Evolutionary conservation across 305 asterid species (phyloP).

Genomic region (Fraxinus ornus): DNA sequence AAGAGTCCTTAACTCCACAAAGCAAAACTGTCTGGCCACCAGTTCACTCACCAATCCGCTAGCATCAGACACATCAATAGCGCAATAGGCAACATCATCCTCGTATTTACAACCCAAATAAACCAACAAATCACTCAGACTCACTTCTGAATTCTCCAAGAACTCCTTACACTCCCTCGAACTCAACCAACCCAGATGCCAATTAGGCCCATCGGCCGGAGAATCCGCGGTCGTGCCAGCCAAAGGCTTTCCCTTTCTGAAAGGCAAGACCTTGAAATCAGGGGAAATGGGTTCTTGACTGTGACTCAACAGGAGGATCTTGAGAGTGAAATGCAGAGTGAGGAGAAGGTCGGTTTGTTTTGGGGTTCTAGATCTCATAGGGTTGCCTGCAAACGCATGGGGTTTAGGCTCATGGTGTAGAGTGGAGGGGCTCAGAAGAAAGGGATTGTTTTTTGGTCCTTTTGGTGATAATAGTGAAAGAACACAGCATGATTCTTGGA

Average conservation of each 20-base stretch:
- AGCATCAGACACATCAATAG: constrained; percentile 75
- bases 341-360: constrained; percentile 62
- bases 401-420: constrained; percentile 38
- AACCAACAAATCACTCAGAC: constrained; percentile 61
- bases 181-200: constrained; percentile 71
- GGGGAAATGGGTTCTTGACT: constrained; percentile 47
- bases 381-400: constrained; percentile 80
- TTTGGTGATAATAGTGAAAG: not conserved
- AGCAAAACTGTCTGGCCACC: constrained; percentile 63
- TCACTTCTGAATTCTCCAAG: constrained; percentile 56
- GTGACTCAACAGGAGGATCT: constrained; percentile 45
- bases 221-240: constrained; percentile 42
- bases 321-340: constrained; percentile 71
- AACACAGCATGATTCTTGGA: not conserved
- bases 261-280: constrained; percentile 72
- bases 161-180: constrained; percentile 58
- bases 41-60: constrained; percentile 50
- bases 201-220: constrained; percentile 44
- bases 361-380: constrained; percentile 58
- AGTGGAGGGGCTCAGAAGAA: constrained; percentile 2
- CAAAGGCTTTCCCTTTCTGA: constrained; percentile 80
- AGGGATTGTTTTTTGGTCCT: not conserved
- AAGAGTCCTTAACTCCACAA: constrained; percentile 89
- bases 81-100: constrained; percentile 81
- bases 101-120: constrained; percentile 66